Percentiles rank a stretch among this genome's conserved stretches.
Evolutionary conservation across 2,329 filamentous ascomycete genomes (phyloP).

Genomic region (Rhynchosporium secalis): DNA sequence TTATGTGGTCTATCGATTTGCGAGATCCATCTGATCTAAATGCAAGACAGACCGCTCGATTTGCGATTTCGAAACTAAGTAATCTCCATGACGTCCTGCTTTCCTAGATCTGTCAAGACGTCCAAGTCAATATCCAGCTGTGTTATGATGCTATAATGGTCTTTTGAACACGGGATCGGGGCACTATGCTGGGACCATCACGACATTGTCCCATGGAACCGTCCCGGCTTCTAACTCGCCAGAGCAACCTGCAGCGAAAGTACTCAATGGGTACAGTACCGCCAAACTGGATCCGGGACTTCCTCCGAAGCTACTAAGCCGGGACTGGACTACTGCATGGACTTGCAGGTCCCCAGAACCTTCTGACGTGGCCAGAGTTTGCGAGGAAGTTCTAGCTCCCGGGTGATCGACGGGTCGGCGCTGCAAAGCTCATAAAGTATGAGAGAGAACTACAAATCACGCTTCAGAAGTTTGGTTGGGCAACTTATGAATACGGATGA

Average conservation of each 20-base stretch:
- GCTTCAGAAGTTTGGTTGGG: constrained; percentile 6
- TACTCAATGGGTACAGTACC: constrained; percentile 29
- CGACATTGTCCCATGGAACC: constrained; percentile 18
- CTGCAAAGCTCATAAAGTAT: background rate
- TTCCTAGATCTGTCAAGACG: background rate
- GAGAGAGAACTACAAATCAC: background rate
- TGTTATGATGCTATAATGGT: constrained; percentile 9
- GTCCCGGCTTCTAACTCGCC: constrained; percentile 12
- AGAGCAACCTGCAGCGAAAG: constrained; percentile 7
- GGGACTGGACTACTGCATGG: background rate
- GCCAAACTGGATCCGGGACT: constrained; percentile 31
- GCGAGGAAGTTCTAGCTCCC: constrained; percentile 12
- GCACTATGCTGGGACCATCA: constrained; percentile 1
- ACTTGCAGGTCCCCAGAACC: constrained; percentile 22
- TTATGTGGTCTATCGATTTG: background rate
- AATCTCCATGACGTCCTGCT: constrained; percentile 4
- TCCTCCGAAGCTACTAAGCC: constrained; percentile 25
- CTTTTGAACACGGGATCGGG: constrained; percentile 11
- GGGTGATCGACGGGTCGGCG: constrained; percentile 14
- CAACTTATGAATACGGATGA: background rate
- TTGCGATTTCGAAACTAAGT: constrained; percentile 8
- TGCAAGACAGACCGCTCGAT: constrained; percentile 4
- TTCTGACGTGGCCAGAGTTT: constrained; percentile 15
- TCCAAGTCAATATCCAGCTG: background rate
- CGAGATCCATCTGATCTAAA: constrained; percentile 7